A percentile compares a stretch with the other conserved stretches of the same genome.
These are phyloP conservation scores for Mycena kentingensis DNA, from an alignment of 768 basidiomycete genomes.

Conservation along the genomic window DNA sequence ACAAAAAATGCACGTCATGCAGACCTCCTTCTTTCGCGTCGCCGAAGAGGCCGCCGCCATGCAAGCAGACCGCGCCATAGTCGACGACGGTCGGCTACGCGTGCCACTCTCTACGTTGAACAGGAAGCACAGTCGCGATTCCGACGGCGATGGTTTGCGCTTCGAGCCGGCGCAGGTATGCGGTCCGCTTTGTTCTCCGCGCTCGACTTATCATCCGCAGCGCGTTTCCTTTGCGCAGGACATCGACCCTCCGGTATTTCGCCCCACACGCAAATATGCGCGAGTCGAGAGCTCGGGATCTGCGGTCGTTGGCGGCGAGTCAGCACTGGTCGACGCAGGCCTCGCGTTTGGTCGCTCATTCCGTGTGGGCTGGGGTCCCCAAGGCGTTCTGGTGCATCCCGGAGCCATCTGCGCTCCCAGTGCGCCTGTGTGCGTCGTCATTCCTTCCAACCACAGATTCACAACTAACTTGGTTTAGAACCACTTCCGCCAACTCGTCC, in stretches of 20 bases:
- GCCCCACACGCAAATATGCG: slow-evolving; percentile 80
- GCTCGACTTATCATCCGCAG: slow-evolving; percentile 37
- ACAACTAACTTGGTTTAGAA: slow-evolving; percentile 34
- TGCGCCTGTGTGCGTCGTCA: slow-evolving; percentile 49
- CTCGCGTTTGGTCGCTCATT: slow-evolving; percentile 85
- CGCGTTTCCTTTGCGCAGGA: slow-evolving; percentile 79
- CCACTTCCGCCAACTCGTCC: slow-evolving; percentile 63
- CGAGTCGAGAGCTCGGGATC: slow-evolving; percentile 72
- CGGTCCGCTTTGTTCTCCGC: slow-evolving; percentile 17
- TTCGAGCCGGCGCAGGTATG: slow-evolving; percentile 63
- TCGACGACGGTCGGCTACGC: slow-evolving; percentile 21
- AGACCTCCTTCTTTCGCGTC: slow-evolving; percentile 79
- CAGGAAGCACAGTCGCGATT: slow-evolving; percentile 78
- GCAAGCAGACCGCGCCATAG: slow-evolving; percentile 38
- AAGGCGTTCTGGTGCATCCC: slow-evolving; percentile 71
- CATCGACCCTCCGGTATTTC: slow-evolving; percentile 63
- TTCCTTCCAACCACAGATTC: slow-evolving; percentile 13
- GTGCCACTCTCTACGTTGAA: slow-evolving; percentile 45
- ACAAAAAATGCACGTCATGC: slow-evolving; percentile 92
- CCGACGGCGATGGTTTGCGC: slow-evolving; percentile 69
- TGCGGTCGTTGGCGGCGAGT: slow-evolving; percentile 63
- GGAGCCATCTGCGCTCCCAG: slow-evolving; percentile 71
- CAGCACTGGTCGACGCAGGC: slow-evolving; percentile 75
- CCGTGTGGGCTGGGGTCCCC: slow-evolving; percentile 88
- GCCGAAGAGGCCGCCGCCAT: slow-evolving; percentile 73